These are phyloP conservation scores for Trapa bicornis DNA, from an alignment of 345 rosid species.

Conservation along the genomic window DNA sequence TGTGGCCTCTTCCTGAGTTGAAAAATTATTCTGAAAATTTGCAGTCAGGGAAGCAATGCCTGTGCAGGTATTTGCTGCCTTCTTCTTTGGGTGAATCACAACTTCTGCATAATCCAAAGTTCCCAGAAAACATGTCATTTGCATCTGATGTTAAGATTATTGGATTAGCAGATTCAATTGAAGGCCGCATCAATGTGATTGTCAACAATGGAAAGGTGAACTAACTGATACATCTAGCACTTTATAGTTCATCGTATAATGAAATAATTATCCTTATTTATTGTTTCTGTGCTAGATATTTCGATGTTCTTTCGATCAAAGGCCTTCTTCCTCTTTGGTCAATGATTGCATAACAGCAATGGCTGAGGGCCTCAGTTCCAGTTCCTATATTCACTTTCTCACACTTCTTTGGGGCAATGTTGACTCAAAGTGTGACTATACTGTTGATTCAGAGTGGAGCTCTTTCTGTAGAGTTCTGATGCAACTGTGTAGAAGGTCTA, in stretches of 20 bases:
- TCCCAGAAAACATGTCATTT: constrained; percentile 33
- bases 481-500: constrained; percentile 43
- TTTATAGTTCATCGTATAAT: not conserved
- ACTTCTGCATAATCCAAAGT: constrained; percentile 31
- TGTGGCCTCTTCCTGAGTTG: not conserved
- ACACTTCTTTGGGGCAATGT: constrained; percentile 75
- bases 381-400: constrained; percentile 60
- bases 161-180: constrained; percentile 78
- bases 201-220: constrained; percentile 65
- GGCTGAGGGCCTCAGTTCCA: constrained; percentile 71
- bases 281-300: constrained; percentile 35
- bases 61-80: constrained; percentile 71
- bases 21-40: constrained; percentile 3
- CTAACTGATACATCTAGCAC: not conserved
- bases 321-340: constrained; percentile 72
- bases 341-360: constrained; percentile 76
- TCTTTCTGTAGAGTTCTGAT: constrained; percentile 47
- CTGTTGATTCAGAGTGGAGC: constrained; percentile 62
- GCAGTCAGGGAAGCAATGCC: constrained; percentile 92
- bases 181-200: constrained; percentile 63
- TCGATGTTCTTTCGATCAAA: constrained; percentile 62
- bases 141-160: constrained; percentile 49
- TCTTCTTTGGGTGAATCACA: constrained; percentile 36
- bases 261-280: not conserved
- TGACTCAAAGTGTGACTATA: constrained; percentile 33